Base-by-base conservation (phyloP, 2,329 filamentous ascomycete species). In the Exophiala dermatitidis region DNA sequence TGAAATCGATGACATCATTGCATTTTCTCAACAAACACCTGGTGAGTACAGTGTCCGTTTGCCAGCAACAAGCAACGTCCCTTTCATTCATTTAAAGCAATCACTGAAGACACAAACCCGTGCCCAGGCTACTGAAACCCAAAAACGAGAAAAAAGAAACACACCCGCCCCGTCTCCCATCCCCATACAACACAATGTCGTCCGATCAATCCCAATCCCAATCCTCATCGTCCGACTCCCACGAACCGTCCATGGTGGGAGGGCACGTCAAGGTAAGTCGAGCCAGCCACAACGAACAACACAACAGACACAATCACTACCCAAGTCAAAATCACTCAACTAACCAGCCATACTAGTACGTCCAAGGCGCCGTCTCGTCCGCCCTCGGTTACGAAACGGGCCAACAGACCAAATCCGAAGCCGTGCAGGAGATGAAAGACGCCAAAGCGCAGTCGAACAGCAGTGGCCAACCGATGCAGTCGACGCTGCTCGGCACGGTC, bases 311-410 rank as follows among this genome's bases (percentile, higher is more conserved):
- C 19, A 19, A 19, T 19, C 19, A 19, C 19, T 19, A 19, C 19
- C 19, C 19, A 19, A 19, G 19, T 19, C 19, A 19, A 19, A 19
- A 19, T 19, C 19, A 19, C 19, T 19, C 19, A 19, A 19, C 42
- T 34, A 12, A 29, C 32, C 7, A 36, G 7, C 33, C n/a, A 36
- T 36, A 7, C n/a, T 26, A 62, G 57, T 63, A 63, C 53, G 58
- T 60, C 38, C 60, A 62, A 57, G 61, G 61, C 29, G 58, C 56
- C 32, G 50, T 58, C 38, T 54, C 58, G 10, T 57, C 54, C 30
- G 56, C 60, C 7, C 53, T 62, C 5, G 60, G 60, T 38, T 62
- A 62, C 30, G 52, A 57, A 44, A 50, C 60, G 31, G 61, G 61
- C 28, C 52, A 57, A 40, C 50, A 59, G 36, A 62, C 60, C 26